Percentiles rank a stretch among this genome's conserved stretches.
Conservation (phyloP, 208 protist genomes). For the Trypanosoma vivax region DNA sequence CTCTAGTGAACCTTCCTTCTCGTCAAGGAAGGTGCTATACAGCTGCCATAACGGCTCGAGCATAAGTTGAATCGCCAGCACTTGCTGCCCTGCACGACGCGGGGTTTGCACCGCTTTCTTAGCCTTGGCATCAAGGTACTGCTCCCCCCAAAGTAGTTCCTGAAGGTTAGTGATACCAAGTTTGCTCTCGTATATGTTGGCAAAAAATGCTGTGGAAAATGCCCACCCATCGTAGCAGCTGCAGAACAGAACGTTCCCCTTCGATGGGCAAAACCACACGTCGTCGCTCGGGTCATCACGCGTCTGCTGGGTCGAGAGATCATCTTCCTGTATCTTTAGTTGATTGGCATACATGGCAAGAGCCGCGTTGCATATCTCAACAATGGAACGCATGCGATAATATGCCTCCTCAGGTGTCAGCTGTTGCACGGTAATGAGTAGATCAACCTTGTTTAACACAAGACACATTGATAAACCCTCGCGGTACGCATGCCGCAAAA, state of each 20-base stretch:
- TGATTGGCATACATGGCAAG: constrained; percentile 79
- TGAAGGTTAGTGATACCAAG: constrained; percentile 52
- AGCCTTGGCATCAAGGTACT: constrained; percentile 93
- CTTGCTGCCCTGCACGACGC: constrained; percentile 67
- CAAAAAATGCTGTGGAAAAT: constrained; percentile 88
- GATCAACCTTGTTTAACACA: constrained; percentile 99
- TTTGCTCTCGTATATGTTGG: constrained; percentile 87
- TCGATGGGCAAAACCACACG: constrained; percentile 93
- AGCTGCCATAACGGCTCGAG: constrained; percentile 95
- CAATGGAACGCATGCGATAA: constrained; percentile 89
- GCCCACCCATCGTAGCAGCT: constrained; percentile 93
- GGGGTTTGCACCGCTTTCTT: constrained; percentile 81
- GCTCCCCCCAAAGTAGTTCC: constrained; percentile 94
- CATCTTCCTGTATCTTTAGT: constrained; percentile 68
- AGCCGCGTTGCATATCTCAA: constrained; percentile 92
- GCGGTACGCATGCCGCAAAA: constrained; percentile 94
- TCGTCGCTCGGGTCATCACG: constrained; percentile 81
- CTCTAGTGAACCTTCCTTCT: constrained; percentile 65
- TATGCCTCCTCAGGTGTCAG: constrained; percentile 87
- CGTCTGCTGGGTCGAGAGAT: constrained; percentile 64
- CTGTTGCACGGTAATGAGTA: constrained; percentile 92
- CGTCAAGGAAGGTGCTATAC: constrained; percentile 82
- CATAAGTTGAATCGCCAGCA: constrained; percentile 95
- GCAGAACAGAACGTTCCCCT: constrained; percentile 97
- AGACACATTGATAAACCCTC: constrained; percentile 94